Evolutionary conservation across 1,284 basidiomycete genomes (phyloP).

Genomic region (Termitomyces sp.): DNA sequence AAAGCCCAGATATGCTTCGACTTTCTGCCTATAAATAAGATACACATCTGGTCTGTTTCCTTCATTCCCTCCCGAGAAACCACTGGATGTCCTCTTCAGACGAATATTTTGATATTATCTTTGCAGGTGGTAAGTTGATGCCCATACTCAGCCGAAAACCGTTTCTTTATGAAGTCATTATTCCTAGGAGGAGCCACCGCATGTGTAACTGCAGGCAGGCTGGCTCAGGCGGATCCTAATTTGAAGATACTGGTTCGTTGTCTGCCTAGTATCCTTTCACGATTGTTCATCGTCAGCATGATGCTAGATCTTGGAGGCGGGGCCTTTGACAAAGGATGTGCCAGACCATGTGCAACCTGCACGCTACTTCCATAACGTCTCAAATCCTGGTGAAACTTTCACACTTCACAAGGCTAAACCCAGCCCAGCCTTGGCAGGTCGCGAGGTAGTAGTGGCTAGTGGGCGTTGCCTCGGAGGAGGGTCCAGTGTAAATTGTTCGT

Average conservation of each 20-base stretch:
- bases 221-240: conserved; percentile 40
- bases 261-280: background rate
- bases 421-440: conserved; percentile 39
- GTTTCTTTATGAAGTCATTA: background rate
- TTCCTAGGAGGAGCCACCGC: conserved; percentile 42
- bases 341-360: conserved; percentile 47
- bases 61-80: background rate
- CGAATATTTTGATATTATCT: conserved; percentile 39
- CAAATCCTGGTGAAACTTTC: conserved; percentile 35
- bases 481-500: conserved; percentile 54
- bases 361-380: conserved; percentile 38
- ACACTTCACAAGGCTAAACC: conserved; percentile 39
- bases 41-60: background rate
- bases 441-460: conserved; percentile 35
- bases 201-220: conserved; percentile 43
- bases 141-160: background rate
- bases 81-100: background rate
- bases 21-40: background rate
- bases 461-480: conserved; percentile 57
- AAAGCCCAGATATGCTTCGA: background rate
- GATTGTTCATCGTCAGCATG: background rate
- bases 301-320: conserved; percentile 38
- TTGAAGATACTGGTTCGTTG: conserved; percentile 37
- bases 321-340: conserved; percentile 39
- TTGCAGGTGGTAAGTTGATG: conserved; percentile 39